Conservation (phyloP, 768 basidiomycete species). For the Suillus placidus region DNA sequence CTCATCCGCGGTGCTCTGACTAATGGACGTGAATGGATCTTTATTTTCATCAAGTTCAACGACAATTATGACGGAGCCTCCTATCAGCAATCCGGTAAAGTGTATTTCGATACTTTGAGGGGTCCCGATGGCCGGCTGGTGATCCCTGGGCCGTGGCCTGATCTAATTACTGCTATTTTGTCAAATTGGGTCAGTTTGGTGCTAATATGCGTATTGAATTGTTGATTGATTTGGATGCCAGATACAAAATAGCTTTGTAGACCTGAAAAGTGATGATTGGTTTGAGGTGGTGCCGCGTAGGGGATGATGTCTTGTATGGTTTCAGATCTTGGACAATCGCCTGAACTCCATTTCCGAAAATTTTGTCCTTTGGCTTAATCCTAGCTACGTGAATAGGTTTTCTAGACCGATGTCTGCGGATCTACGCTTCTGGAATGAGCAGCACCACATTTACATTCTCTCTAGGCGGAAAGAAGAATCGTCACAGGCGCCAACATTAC, state of each 20-base stretch:
- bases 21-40: neutral
- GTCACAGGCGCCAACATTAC: too few species aligned
- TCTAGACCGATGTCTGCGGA: too few species aligned
- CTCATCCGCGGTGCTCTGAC: neutral
- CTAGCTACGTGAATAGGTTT: too few species aligned
- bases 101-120: neutral
- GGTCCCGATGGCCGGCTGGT: neutral
- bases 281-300: neutral
- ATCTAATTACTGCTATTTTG: neutral
- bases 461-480: too few species aligned
- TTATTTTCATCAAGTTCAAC: neutral
- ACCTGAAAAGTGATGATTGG: too few species aligned
- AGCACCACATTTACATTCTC: too few species aligned
- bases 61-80: neutral
- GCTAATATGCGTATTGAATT: neutral
- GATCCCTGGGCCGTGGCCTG: neutral
- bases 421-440: too few species aligned
- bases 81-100: neutral
- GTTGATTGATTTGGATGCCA: neutral
- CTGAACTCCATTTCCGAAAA: too few species aligned
- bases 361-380: too few species aligned
- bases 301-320: neutral
- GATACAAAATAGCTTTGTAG: too few species aligned
- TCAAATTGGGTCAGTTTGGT: neutral
- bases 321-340: neutral